These are phyloP conservation scores for Colletotrichum viniferum DNA, from an alignment of 2,329 filamentous ascomycete species.

Conservation along the genomic window DNA sequence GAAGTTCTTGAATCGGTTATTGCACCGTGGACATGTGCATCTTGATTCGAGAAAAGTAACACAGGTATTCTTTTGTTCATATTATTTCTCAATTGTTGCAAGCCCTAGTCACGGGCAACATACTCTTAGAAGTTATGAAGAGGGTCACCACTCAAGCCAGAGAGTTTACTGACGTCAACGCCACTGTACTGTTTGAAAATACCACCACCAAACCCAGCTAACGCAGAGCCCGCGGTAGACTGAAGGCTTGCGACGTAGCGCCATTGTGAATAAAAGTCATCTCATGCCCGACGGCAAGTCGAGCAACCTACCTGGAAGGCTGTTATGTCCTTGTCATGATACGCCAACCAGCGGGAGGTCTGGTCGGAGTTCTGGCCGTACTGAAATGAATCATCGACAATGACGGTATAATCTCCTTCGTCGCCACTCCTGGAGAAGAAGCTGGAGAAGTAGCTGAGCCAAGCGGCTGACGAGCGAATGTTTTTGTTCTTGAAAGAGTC, in stretches of 20 bases:
- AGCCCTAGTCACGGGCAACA: too few species aligned
- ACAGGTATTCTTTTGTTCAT: too few species aligned
- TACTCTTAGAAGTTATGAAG: background rate
- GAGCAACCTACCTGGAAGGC: background rate
- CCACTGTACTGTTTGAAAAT: background rate
- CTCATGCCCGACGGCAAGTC: background rate
- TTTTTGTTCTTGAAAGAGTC: background rate
- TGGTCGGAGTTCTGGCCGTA: background rate
- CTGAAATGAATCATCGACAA: background rate
- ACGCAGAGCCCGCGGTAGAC: accelerated
- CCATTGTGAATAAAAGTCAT: background rate
- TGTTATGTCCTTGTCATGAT: background rate
- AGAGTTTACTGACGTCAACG: background rate
- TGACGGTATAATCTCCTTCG: background rate
- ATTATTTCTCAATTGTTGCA: too few species aligned
- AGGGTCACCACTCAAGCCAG: background rate
- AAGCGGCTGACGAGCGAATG: background rate
- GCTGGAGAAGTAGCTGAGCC: background rate
- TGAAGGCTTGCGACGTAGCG: background rate
- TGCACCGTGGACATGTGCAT: too few species aligned
- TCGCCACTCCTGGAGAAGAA: background rate
- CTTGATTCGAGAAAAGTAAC: too few species aligned
- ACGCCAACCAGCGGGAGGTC: background rate
- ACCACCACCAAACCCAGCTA: background rate
- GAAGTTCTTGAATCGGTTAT: too few species aligned